phyloP scores from a whole-genome alignment of 352 stramenopile genomes.

The Thraustotheca clavata region DNA sequence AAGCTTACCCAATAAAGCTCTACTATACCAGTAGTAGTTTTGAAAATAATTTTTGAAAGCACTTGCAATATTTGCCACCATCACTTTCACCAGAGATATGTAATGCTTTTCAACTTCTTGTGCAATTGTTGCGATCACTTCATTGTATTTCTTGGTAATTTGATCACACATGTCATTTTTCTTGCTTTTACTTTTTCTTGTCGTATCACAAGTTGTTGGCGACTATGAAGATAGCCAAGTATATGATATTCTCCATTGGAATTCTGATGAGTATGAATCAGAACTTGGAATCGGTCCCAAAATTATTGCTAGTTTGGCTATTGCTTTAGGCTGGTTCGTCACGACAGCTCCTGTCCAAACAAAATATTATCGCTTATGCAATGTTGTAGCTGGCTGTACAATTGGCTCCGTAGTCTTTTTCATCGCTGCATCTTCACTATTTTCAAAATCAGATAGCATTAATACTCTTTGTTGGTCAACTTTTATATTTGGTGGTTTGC shows the following conservation, averaged over 20 bases:
- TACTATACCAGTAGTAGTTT: too few relatives aligned
- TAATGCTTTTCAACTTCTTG: too few relatives aligned
- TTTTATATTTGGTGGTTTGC: slow-evolving; percentile 30
- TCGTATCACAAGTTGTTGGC: too few relatives aligned
- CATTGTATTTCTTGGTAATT: too few relatives aligned
- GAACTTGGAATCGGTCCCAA: slow-evolving; percentile 35
- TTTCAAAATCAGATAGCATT: slow-evolving; percentile 29
- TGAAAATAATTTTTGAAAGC: too few relatives aligned
- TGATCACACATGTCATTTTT: too few relatives aligned
- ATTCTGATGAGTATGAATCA: not conserved
- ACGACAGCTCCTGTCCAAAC: slow-evolving; percentile 42
- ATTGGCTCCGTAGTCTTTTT: slow-evolving; percentile 49
- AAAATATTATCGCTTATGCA: slow-evolving; percentile 39
- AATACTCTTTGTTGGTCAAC: slow-evolving; percentile 38
- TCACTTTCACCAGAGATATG: too few relatives aligned
- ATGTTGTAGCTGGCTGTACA: slow-evolving; percentile 62
- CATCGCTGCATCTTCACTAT: slow-evolving; percentile 31
- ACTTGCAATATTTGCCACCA: too few relatives aligned
- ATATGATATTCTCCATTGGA: slow-evolving; percentile 9
- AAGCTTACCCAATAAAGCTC: too few relatives aligned
- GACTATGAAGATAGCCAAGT: slow-evolving; percentile 16
- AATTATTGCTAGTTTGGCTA: slow-evolving; percentile 37
- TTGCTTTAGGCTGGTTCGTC: slow-evolving; percentile 35
- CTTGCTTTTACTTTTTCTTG: too few relatives aligned
- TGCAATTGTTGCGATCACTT: too few relatives aligned